phyloP scores from a whole-genome alignment of 352 stramenopile species.

The Pythium insidiosum region DNA sequence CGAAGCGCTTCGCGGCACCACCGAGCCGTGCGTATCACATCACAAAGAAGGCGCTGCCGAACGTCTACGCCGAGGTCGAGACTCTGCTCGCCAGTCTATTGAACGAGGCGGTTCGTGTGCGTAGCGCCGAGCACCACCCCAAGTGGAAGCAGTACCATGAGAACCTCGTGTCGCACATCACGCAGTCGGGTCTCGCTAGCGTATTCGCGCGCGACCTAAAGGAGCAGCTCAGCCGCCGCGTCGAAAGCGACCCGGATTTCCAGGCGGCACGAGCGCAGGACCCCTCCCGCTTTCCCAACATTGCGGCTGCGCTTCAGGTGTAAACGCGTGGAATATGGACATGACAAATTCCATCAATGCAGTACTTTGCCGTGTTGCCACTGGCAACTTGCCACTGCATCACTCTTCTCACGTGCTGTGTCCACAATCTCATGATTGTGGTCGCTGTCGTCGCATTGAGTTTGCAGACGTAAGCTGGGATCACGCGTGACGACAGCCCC shows the following conservation, averaged over 20 bases:
- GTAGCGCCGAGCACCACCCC: conserved; percentile 43
- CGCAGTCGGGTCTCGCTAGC: conserved; percentile 30
- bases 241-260: conserved; percentile 49
- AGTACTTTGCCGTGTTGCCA: too few relatives aligned
- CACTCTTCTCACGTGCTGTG: too few relatives aligned
- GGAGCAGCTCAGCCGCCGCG: conserved; percentile 36
- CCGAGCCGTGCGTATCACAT: conserved; percentile 59
- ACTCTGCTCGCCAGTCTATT: conserved; percentile 59
- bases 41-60: conserved; percentile 36
- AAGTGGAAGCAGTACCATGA: conserved; percentile 47
- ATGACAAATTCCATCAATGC: too few relatives aligned
- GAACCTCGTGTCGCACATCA: conserved; percentile 41
- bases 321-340: too few relatives aligned
- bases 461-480: too few relatives aligned
- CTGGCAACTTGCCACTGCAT: too few relatives aligned
- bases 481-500: too few relatives aligned
- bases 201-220: conserved; percentile 63
- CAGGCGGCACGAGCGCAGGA: conserved; percentile 20
- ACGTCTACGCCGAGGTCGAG: conserved; percentile 48
- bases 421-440: too few relatives aligned
- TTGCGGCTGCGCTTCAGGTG: conserved; percentile 26
- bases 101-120: conserved; percentile 50
- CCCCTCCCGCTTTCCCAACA: conserved; percentile 38
- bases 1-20: conserved; percentile 24
- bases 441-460: too few relatives aligned